Conservation (phyloP, 1,284 basidiomycete species). For the Inonotus hispidus region DNA sequence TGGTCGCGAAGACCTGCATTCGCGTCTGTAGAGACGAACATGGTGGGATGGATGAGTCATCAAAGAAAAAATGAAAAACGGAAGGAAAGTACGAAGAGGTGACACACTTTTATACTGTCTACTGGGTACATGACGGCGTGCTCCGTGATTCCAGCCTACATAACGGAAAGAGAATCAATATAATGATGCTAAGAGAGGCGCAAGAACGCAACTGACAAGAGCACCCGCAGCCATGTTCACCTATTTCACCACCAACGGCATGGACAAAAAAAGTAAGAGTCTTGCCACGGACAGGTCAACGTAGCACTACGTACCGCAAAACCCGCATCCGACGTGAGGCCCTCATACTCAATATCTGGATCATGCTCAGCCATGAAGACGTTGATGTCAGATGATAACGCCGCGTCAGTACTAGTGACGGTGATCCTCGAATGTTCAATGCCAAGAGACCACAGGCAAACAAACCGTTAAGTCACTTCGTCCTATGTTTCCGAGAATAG, state of each 20-base stretch:
- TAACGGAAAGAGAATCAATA: not conserved
- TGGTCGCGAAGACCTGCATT: slow-evolving; percentile 94
- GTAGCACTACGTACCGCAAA: slow-evolving; percentile 47
- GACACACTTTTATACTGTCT: slow-evolving; percentile 92
- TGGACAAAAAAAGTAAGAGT: slow-evolving; percentile 7
- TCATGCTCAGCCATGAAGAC: slow-evolving; percentile 23
- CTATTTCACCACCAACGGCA: slow-evolving; percentile 30
- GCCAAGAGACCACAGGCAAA: not conserved
- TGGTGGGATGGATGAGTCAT: slow-evolving; percentile 3
- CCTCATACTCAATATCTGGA: slow-evolving; percentile 75
- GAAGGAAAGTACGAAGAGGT: not conserved
- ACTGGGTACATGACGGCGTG: slow-evolving; percentile 99
- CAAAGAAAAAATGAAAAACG: not conserved
- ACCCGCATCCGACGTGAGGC: slow-evolving; percentile 69
- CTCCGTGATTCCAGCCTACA: slow-evolving; percentile 94
- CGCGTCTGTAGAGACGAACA: slow-evolving; percentile 64
- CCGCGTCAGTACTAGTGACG: not conserved
- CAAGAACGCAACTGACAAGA: slow-evolving; percentile 57
- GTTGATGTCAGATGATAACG: slow-evolving; percentile 13
- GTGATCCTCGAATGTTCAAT: not conserved
- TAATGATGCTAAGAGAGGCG: slow-evolving; percentile 6
- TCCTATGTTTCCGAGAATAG: not conserved
- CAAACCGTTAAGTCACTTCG: not conserved
- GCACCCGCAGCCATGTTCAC: slow-evolving; percentile 98
- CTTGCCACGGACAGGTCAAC: not conserved